Percentiles rank a stretch among this genome's conserved stretches.
Evolutionary conservation across 768 basidiomycete species (phyloP).

Genomic region (Russula ochroleuca): DNA sequence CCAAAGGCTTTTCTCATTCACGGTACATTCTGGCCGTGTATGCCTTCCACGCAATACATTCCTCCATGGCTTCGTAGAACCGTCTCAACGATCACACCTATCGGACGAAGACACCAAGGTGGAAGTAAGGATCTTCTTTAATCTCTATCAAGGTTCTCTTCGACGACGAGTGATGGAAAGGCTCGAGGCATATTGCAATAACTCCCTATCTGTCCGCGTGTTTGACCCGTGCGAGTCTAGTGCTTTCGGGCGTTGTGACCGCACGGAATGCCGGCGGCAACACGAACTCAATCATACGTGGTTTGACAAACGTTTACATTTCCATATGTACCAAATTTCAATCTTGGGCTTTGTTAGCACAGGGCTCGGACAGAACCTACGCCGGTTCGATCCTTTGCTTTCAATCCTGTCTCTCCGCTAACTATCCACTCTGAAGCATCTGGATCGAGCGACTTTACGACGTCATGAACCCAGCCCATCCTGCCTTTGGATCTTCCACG

Average conservation of each 20-base stretch:
- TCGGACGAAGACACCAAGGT: slow-evolving; percentile 2
- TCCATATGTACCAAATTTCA: slow-evolving; percentile 20
- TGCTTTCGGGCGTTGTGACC: slow-evolving; percentile 14
- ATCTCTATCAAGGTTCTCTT: slow-evolving; percentile 5
- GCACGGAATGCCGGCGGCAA: slow-evolving; percentile 4
- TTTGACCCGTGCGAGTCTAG: slow-evolving; percentile 21
- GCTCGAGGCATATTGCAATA: slow-evolving; percentile 10
- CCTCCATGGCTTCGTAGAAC: not conserved
- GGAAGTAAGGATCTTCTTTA: slow-evolving; percentile 5
- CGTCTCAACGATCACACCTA: not conserved
- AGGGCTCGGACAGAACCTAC: not conserved
- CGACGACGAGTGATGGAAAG: slow-evolving; percentile 8
- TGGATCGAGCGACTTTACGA: slow-evolving; percentile 26
- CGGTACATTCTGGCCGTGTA: slow-evolving; percentile 3
- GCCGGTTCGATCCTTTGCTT: slow-evolving; percentile 2
- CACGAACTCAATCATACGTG: slow-evolving; percentile 15
- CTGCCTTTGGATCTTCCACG: slow-evolving; percentile 14
- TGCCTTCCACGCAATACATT: slow-evolving; percentile 15
- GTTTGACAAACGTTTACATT: slow-evolving; percentile 19
- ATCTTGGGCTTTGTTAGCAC: slow-evolving; percentile 1
- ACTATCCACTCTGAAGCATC: slow-evolving; percentile 6
- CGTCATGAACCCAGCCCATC: slow-evolving; percentile 14
- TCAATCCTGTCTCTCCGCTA: not conserved
- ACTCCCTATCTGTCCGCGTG: slow-evolving; percentile 4
- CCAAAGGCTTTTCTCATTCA: slow-evolving; percentile 18